Base-by-base conservation (phyloP, 2,329 filamentous ascomycete genomes). In the Rhynchosporium secalis region DNA sequence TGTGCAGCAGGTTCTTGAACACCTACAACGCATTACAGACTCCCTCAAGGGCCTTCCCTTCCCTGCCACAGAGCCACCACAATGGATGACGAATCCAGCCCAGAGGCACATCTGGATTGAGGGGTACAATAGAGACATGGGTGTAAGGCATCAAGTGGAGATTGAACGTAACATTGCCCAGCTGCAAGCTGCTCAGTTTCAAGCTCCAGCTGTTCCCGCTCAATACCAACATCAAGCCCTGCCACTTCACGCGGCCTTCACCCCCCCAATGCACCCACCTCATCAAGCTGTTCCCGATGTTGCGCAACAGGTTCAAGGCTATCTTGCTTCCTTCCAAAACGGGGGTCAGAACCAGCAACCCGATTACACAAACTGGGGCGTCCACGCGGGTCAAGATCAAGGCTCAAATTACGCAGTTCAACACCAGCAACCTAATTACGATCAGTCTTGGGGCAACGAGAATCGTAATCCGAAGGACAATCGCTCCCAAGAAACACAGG, bases 21-120 rank as follows among this genome's bases (percentile, higher is more conserved):
- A 67, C 38, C 58, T 75, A 29, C 13, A 65, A 31, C 55, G 61
- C 15, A 66, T 70, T 28, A 62, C 74, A 33, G 76, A 76, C 38
- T 71, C 74, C 45, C 71, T 84, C 8, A 76, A 76, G 49, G 76
- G 76, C 58, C 78, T 80, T 63, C 76, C 81, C 6, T 83, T 77
- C 63, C 83, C 82, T 13, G 74, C 83, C 2, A 79, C 70, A 1
- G 77, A 81, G 48, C 81, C 84, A 3, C 83, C 84, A 0, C 77
- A 78, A 20, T 84, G 82, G 78, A 77, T 86, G 66, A 74, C 73
- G 9, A 73, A 78, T 28, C 76, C 81, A 38, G 72, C 78, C 2
- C 79, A 79, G 38, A 78, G 78, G 64, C 75, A 78, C 9, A 79
- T 83, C 65, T 86, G 83, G 83, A 80, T 79, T 75, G 72, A 78